Conservation (phyloP, 2,329 filamentous ascomycete genomes). For the Monosporascus ibericus region DNA sequence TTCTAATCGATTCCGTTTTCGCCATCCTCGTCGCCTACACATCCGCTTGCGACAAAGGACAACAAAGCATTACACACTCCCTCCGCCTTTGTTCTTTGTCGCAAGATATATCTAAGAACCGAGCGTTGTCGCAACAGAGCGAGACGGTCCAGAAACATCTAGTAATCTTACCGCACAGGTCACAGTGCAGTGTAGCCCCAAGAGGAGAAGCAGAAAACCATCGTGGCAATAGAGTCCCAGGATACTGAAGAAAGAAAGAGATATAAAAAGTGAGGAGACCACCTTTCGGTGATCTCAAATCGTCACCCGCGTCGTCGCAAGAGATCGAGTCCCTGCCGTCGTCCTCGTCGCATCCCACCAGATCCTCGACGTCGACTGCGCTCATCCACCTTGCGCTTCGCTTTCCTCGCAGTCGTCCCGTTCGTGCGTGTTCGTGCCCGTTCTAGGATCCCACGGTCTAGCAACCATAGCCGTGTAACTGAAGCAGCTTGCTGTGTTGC, state of each 20-base stretch:
- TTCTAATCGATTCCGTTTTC: not conserved
- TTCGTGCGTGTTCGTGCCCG: constrained; percentile 19
- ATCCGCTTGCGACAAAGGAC: constrained; percentile 12
- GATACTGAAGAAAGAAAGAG: constrained; percentile 22
- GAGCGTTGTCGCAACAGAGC: constrained; percentile 7
- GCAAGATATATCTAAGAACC: not conserved
- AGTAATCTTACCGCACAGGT: constrained; percentile 23
- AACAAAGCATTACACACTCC: constrained; percentile 4
- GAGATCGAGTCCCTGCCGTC: constrained; percentile 21
- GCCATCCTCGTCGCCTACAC: constrained; percentile 1
- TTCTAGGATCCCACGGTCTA: constrained; percentile 24
- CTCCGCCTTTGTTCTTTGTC: constrained; percentile 1
- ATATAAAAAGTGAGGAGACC: constrained; percentile 13
- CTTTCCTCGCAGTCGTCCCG: constrained; percentile 15
- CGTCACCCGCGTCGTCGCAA: constrained; percentile 18
- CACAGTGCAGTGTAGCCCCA: constrained; percentile 27
- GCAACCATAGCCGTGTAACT: constrained; percentile 18
- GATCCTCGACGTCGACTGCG: constrained; percentile 24
- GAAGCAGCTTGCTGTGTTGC: constrained; percentile 27
- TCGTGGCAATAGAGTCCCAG: constrained; percentile 13
- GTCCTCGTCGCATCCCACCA: constrained; percentile 22
- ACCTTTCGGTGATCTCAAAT: constrained; percentile 8
- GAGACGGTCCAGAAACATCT: constrained; percentile 10
- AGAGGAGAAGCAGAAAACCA: constrained; percentile 3
- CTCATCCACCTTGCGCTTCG: constrained; percentile 24